Evolutionary conservation across 176 grass and related monocot genomes (phyloP).

Genomic region (Panicum miliaceum): DNA sequence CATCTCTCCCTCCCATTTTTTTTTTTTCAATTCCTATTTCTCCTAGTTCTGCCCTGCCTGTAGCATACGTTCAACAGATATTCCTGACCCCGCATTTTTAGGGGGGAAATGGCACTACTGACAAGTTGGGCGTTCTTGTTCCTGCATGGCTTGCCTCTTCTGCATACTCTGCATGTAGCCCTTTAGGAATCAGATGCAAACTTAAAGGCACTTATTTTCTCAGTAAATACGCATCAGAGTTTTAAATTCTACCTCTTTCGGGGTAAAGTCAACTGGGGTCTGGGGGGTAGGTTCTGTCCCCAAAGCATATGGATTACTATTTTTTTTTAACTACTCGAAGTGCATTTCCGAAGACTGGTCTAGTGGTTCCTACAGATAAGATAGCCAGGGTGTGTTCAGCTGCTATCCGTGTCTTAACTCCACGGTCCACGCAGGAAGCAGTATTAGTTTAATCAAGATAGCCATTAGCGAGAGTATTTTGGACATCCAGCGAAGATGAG

Average conservation of each 20-base stretch:
- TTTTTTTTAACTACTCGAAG: neutral
- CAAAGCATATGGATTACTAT: neutral
- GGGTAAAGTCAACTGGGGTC: neutral
- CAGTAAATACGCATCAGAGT: neutral
- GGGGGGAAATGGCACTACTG: neutral
- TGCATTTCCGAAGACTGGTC: conserved; percentile 6
- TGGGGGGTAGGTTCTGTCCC: neutral
- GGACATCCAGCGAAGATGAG: conserved; percentile 8
- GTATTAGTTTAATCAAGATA: conserved; percentile 24
- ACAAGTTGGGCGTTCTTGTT: neutral
- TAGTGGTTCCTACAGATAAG: conserved; percentile 36
- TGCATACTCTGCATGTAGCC: neutral
- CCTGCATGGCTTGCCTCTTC: neutral
- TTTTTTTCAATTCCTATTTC: conserved; percentile 25
- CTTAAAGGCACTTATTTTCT: neutral
- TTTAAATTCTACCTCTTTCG: neutral
- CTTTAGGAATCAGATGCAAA: neutral
- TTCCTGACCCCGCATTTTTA: neutral
- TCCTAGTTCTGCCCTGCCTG: conserved; percentile 49
- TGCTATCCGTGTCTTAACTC: conserved; percentile 33
- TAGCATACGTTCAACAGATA: conserved; percentile 1
- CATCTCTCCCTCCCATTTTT: conserved; percentile 37
- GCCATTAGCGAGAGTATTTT: neutral
- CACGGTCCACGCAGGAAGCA: neutral
- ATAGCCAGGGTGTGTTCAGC: conserved; percentile 35